These are phyloP conservation scores for Daldinia caldariorum DNA, from an alignment of 495 filamentous ascomycete species.

Conservation along the genomic window DNA sequence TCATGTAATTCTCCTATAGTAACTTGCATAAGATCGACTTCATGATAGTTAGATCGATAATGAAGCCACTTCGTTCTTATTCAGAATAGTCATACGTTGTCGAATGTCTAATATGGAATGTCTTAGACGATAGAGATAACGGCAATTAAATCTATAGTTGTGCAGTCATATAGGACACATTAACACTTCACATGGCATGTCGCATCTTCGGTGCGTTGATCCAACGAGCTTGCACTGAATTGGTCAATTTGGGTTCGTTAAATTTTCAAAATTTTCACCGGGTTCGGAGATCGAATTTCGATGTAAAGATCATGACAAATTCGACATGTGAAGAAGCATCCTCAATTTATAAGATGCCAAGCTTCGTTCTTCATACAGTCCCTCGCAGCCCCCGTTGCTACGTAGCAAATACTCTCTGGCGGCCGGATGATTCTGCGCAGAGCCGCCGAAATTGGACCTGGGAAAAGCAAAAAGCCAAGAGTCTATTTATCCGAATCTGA, in stretches of 20 bases:
- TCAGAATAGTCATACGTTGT: neutral
- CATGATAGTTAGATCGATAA: neutral
- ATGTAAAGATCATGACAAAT: conserved; percentile 40
- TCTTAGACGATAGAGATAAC: neutral
- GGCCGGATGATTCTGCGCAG: conserved; percentile 34
- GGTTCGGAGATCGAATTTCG: conserved; percentile 19
- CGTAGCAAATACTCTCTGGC: conserved; percentile 26
- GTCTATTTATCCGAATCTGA: conserved; percentile 36
- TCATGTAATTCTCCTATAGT: neutral
- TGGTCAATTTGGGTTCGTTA: neutral
- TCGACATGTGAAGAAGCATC: conserved; percentile 42
- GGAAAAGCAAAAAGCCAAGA: conserved; percentile 33
- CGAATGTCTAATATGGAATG: neutral
- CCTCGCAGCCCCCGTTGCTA: conserved; percentile 15
- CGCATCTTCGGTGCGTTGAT: conserved; percentile 17
- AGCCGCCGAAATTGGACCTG: conserved; percentile 40
- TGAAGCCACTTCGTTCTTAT: conserved; percentile 2
- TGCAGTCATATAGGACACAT: neutral
- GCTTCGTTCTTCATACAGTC: neutral
- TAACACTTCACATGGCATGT: neutral
- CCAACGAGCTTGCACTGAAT: conserved; percentile 17
- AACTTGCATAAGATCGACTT: neutral
- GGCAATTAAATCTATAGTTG: conserved; percentile 1
- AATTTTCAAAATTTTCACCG: conserved; percentile 11
- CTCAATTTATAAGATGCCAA: conserved; percentile 43